Evolutionary conservation across 1,284 basidiomycete genomes (phyloP), one percentile per base, ranked within the genome.

Genomic region (Melampsora abietis-canadensis): DNA sequence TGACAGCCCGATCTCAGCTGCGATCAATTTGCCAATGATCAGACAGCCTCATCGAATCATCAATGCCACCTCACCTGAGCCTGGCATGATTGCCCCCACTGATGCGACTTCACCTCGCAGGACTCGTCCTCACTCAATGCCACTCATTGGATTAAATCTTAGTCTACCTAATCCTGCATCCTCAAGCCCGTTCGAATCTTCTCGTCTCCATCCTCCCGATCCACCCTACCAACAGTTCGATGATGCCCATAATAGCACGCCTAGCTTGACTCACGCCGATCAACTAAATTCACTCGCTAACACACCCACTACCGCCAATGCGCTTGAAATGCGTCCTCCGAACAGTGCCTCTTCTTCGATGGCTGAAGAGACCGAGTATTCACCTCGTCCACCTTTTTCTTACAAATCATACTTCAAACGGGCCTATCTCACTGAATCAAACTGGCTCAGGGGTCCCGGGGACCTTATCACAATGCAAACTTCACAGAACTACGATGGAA

Each of bases 371-470:
- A 59, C 68, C 46, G 75, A 76, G 34, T 75, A 73, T 62, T 69
- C 73, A 44, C 74, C 77, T 70, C 60, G 62, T 30, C 69, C 68
- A 61, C 78, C 77, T 12, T 86, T 87, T 77, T 88, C 88, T 6
- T 90, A 88, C 81, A 86, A 87, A 72, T 83, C 84, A 70, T 87
- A 92, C 80, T 96, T 94, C 84, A 90, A 89, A 80, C 83, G 86
- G 59, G 88, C 89, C 4, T 92, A 90, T 80, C 85, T 88, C 19
- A 91, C 90, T 57, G 91, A 91, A 81, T 87, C 87, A 47, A 93
- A 94, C 80, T 97, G 94, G 93, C 86, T 90, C 12, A 85, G 85
- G 59, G 91, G 91, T 1, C 80, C 80, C 5, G 94, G 94, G 2
- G 86, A 86, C 6, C 83, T 95, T 4, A 85, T 96, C 8, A 88